Evolutionary conservation across 305 asterid species (phyloP).

Genomic region (Solanum hybrid): DNA sequence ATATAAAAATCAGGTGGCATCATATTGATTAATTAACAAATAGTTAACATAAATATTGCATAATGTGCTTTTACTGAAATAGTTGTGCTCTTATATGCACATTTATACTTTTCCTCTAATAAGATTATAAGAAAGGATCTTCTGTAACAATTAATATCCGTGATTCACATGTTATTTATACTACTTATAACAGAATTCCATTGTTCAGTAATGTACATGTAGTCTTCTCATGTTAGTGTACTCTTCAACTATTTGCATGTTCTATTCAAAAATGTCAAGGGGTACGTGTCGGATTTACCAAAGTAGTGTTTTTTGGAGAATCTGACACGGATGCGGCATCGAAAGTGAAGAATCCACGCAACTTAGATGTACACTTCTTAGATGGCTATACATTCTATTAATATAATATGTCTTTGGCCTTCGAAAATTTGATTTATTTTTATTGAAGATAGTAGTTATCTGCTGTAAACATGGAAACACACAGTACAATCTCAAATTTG

Average conservation of each 20-base stretch:
- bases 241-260: neutral
- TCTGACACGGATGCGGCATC: no score
- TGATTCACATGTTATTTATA: neutral
- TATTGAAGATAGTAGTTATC: neutral
- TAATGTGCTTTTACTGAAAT: neutral
- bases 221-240: neutral
- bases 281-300: no score
- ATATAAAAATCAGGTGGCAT: neutral
- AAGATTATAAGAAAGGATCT: neutral
- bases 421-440: no score
- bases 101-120: neutral
- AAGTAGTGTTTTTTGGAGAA: no score
- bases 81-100: neutral
- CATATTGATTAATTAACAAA: neutral
- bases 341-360: no score
- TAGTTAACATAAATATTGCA: neutral
- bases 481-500: neutral
- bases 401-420: no score
- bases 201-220: neutral
- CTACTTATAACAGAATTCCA: neutral
- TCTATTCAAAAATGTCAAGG: neutral
- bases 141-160: neutral
- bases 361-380: no score
- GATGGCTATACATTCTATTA: no score
- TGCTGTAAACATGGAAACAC: neutral